Evolutionary conservation across 768 basidiomycete species (phyloP), one percentile per base, ranked within the genome.

Genomic region (Tulasnella sp.): DNA sequence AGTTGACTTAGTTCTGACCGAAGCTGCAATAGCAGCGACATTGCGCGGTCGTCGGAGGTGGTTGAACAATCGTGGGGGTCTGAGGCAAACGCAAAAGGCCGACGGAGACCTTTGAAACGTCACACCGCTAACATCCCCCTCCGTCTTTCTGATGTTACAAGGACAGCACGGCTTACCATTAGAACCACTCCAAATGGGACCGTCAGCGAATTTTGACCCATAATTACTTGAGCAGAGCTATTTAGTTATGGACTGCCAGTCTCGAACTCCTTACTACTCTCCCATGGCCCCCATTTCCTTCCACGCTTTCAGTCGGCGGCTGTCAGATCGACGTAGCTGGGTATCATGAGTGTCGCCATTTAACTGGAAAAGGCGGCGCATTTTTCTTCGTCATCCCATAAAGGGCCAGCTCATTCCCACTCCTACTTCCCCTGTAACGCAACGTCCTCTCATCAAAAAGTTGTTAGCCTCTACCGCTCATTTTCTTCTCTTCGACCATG

Each of bases 11-110:
- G 40, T 62, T 38, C 52, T 21, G 24, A 16, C 36, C 56, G 52
- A 8, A 77, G 68, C 21, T 38, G 56, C 31, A 42, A 36, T 18
- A 77, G 68, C 21, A 58, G 39, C n/a, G 76, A 77, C 76, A 77
- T 77, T 2, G 19, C 10, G 76, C 16, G 56, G 48, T 9, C 5
- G 62, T 62, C 8, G 58, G n/a, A 27, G 73, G 73, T 40, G 73
- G 73, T 40, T 74, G 73, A 42, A 74, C 40, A 74, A 74, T 34
- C 27, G 62, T 12, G 2, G 16, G 42, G n/a, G 6, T 14, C 10
- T 8, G 42, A 1, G 42, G 8, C 8, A 58, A 24, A n/a, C n/a
- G 62, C 12, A 27, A 56, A 68, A 68, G 21, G 34, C 62, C 62
- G 62, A 34, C 62, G 62, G 62, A 27, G 62, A 68, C 27, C 34